Base-by-base conservation (phyloP, 352 stramenopile species). In the Blastocystis sp. region DNA sequence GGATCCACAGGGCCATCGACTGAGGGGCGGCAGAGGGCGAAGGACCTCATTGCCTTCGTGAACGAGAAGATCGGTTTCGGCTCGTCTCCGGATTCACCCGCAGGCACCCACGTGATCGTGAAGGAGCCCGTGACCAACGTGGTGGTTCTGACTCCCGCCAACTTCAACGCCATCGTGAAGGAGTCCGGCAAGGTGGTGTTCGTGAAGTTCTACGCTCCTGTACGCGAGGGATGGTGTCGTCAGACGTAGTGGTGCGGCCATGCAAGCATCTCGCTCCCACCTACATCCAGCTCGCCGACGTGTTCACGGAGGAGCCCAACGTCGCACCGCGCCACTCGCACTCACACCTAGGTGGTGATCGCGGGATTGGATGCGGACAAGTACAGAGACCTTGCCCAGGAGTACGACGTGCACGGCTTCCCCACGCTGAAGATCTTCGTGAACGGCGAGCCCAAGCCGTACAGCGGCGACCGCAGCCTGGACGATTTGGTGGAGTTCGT, bases 331-430 rank as follows among this genome's bases (percentile, higher is more conserved):
- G 28, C 28, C 28, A 34, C 28, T 34, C 28, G 28, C 28, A 34
- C 28, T 34, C 28, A 34, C 28, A 34, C 28, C 28, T 34, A 34
- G 88, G 93, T 97, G 62, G 87, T 97, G 64, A 95, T 97, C 89
- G 94, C 92, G 77, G 96, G 96, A 93, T 96, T 97, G 90, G 94
- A 97, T 89, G 91, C 93, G 34, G 77, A 87, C 40, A 41, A n/a
- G 23, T 41, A 87, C 40, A 48, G 65, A n/a, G 77, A 87, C 28
- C 3, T 87, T 23, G 77, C 62, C 2, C 28, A 53, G 43, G 28
- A 69, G 23, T 87, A 41, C 43, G 77, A 62, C 43, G 77, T 87
- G 21, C 43, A 56, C 56, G 77, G 77, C 2, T 87, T 74, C 77
- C 77, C 77, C 23, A 87, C 77, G 23, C 62, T 87, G 11, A 87